phyloP scores from a whole-genome alignment of 129 eudicot genomes.

The Scalesia atractyloides region DNA sequence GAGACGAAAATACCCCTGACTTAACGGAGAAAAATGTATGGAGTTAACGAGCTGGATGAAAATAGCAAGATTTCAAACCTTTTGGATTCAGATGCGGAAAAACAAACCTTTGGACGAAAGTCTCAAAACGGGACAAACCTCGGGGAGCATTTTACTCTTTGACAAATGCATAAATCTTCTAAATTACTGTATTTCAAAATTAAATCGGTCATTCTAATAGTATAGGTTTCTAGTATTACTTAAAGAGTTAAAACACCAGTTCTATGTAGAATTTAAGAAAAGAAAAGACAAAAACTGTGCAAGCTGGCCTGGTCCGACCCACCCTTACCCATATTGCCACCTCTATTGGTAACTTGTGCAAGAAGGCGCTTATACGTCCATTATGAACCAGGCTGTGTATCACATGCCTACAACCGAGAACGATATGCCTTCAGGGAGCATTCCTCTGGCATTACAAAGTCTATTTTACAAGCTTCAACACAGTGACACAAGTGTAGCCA shows the following conservation, averaged over 20 bases:
- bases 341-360: conserved; percentile 13
- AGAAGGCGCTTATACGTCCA: conserved; percentile 19
- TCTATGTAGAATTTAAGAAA: conserved; percentile 6
- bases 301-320: neutral
- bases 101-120: too few species aligned
- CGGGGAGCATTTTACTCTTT: neutral
- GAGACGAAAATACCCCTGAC: too few species aligned
- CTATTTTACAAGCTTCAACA: conserved; percentile 91
- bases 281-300: conserved; percentile 7
- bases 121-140: too few species aligned
- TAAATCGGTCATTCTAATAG: neutral
- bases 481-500: conserved; percentile 90
- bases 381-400: conserved; percentile 75
- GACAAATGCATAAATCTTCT: conserved; percentile 1
- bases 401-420: conserved; percentile 99
- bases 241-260: neutral
- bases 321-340: conserved; percentile 21
- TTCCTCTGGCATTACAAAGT: conserved; percentile 94
- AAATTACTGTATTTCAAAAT: neutral
- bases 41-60: too few species aligned
- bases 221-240: neutral
- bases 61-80: too few species aligned
- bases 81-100: too few species aligned
- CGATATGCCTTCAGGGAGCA: conserved; percentile 90
- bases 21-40: too few species aligned